A percentile compares a stretch with the other conserved stretches of the same genome.
These are phyloP conservation scores for Pyricularia grisea DNA, from an alignment of 2,329 filamentous ascomycete species.

Conservation along the genomic window DNA sequence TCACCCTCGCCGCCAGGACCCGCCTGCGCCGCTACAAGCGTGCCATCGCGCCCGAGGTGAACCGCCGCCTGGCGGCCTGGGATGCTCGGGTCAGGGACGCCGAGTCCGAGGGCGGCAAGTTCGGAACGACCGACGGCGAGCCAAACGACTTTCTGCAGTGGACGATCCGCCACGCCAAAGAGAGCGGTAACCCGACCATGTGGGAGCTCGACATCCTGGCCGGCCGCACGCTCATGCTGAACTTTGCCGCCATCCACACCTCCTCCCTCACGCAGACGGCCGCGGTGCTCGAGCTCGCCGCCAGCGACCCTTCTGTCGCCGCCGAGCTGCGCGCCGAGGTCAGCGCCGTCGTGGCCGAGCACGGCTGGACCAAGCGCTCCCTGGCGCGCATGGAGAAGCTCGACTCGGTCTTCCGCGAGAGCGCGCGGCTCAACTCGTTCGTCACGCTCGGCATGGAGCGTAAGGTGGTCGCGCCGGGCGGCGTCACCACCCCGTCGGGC, in stretches of 20 bases:
- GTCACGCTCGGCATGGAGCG: not conserved
- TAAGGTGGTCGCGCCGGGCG: conserved; percentile 7
- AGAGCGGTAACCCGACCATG: conserved; percentile 15
- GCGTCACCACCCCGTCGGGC: not conserved
- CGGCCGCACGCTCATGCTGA: conserved; percentile 20
- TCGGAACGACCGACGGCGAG: not conserved
- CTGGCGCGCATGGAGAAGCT: conserved; percentile 23
- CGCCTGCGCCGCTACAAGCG: conserved; percentile 13
- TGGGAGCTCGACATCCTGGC: conserved; percentile 15
- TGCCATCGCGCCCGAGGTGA: conserved; percentile 16
- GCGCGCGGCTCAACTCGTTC: conserved; percentile 14
- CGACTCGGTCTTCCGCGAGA: conserved; percentile 22
- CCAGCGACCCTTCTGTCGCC: conserved; percentile 34
- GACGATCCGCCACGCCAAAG: conserved; percentile 12
- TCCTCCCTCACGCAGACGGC: conserved; percentile 24
- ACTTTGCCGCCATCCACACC: conserved; percentile 28
- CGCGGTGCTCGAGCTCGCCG: conserved; percentile 32
- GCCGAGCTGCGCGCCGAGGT: not conserved
- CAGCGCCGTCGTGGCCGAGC: conserved; percentile 16
- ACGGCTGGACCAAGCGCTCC: conserved; percentile 22
- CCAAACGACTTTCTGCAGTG: conserved; percentile 15
- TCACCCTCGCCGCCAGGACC: conserved; percentile 17
- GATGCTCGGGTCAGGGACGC: not conserved
- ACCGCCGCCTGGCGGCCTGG: conserved; percentile 13
- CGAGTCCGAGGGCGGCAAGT: not conserved